Base-by-base conservation (phyloP, 164 flowering plant species). In the Aristolochia californica region DNA sequence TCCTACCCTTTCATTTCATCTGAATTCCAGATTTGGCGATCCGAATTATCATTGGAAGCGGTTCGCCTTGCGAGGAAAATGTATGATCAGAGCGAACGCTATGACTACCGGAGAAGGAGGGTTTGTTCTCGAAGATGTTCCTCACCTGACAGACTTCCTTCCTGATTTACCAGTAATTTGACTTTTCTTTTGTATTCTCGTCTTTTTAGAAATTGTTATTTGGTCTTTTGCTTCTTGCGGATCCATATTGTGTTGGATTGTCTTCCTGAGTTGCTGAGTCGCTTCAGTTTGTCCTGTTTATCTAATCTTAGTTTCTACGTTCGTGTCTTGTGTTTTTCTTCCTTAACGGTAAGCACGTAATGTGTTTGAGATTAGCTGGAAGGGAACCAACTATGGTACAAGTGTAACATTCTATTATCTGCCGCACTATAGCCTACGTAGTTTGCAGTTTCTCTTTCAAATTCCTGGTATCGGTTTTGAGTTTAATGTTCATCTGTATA, bases 61-160 rank as follows among this genome's bases (percentile, higher is more conserved):
- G 48, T 45, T 45, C n/a, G 16, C 11, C 4, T 18, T 4, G 5
- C n/a, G 48, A 14, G 5, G 48, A 45, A 12, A 4, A 12, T 15
- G 12, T 12, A 12, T 18, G 16, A 45, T 18, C 12, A 45, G 48
- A 45, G 5, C 48, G 16, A 18, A 45, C 5, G 30, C 54, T 9
- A 23, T 21, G 16, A 9, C 25, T 9, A 45, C 5, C 21, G 62
- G 21, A 7, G 53, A 59, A 48, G 62, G 54, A 48, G 62, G 62
- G 15, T 59, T 59, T 38, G 43, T 59, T n/a, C 43, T 59, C 20
- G 62, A 59, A 15, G 62, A 59, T 43, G 53, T 59, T 34, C 62
- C 62, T 14, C 62, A 59, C 62, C 43, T 59, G 12, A 59, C 54
- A 1, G 62, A 48, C 30, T 59, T 25, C 22, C 62, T 59, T 11